These are phyloP conservation scores for Ilyonectria mors-panacis DNA, from an alignment of 2,329 filamentous ascomycete genomes.

Conservation along the genomic window DNA sequence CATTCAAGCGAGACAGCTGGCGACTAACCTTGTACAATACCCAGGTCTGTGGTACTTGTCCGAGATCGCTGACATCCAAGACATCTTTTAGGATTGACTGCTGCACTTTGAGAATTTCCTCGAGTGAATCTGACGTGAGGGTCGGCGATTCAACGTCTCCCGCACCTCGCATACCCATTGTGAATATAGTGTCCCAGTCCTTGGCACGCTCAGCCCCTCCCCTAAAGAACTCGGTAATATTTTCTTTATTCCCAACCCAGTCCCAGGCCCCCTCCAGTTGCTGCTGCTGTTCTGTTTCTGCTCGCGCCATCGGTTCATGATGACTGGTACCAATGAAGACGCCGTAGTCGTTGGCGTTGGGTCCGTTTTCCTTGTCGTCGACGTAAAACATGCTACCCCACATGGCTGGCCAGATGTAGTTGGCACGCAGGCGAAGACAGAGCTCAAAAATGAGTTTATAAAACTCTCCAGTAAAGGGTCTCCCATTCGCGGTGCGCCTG, in stretches of 20 bases:
- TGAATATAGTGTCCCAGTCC: slow-evolving; percentile 75
- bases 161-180: slow-evolving; percentile 79
- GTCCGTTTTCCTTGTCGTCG: slow-evolving; percentile 78
- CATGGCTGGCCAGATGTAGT: slow-evolving; percentile 82
- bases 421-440: slow-evolving; percentile 77
- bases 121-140: not conserved
- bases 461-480: slow-evolving; percentile 55
- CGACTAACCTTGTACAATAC: not conserved
- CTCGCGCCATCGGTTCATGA: slow-evolving; percentile 79
- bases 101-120: not conserved
- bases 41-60: not conserved
- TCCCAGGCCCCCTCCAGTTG: slow-evolving; percentile 76
- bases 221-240: slow-evolving; percentile 77
- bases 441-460: slow-evolving; percentile 81
- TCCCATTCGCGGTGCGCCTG: not conserved
- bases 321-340: slow-evolving; percentile 82
- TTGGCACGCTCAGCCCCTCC: slow-evolving; percentile 77
- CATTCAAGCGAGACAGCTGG: too few relatives aligned
- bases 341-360: slow-evolving; percentile 80
- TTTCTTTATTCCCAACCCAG: slow-evolving; percentile 78
- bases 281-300: slow-evolving; percentile 69
- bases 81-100: not conserved
- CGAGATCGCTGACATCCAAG: not conserved
- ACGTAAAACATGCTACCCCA: slow-evolving; percentile 82
- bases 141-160: slow-evolving; percentile 63